Base-by-base conservation (phyloP, 169 alveolate species). In the Plasmodium vivax region DNA sequence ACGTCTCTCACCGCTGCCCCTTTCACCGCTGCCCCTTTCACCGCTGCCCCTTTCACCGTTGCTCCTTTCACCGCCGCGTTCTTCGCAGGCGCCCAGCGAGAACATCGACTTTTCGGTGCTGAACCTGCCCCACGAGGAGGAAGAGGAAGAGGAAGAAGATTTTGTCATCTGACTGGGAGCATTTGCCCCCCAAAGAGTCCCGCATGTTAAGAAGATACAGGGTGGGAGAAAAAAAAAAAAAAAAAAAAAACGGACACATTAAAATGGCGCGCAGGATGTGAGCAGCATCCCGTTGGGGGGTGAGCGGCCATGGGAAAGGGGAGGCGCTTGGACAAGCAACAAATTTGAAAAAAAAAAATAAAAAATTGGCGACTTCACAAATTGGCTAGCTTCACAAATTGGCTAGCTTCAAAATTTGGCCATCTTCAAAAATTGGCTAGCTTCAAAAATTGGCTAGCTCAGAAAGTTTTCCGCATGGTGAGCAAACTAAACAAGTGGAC, bases 51-150 rank as follows among this genome's bases (percentile, higher is more conserved):
- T n/a, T n/a, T n/a, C n/a, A n/a, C n/a, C n/a, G n/a, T n/a, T n/a
- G n/a, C n/a, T n/a, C 23, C 87, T 34, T 34, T 72, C 62, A 34
- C 81, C 30, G 30, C 81, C 80, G 47, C 62, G 12, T 5, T 16
- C 72, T n/a, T 38, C 9, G 16, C 43, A 90, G 94, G 83, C 82
- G 43, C 94, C 94, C 30, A 81, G 47, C 5, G 94, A 79, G 14
- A 90, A 90, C 27, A 90, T 90, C 1, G 94, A 90, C 56, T 90
- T 90, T 47, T 90, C 94, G 16, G 71, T 90, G 36, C 68, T 90
- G n/a, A 90, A 90, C 41, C 19, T 80, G 27, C 71, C 94, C 16
- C 47, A 41, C 23, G 94, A 90, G 43, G 94, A 90, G 47, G 30
- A 41, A 19, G 82, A 90, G 47, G 30, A 41, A 19, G 82, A 68